These are phyloP conservation scores for Wallacemonas sp. DNA, from an alignment of 208 protist species.

Conservation along the genomic window DNA sequence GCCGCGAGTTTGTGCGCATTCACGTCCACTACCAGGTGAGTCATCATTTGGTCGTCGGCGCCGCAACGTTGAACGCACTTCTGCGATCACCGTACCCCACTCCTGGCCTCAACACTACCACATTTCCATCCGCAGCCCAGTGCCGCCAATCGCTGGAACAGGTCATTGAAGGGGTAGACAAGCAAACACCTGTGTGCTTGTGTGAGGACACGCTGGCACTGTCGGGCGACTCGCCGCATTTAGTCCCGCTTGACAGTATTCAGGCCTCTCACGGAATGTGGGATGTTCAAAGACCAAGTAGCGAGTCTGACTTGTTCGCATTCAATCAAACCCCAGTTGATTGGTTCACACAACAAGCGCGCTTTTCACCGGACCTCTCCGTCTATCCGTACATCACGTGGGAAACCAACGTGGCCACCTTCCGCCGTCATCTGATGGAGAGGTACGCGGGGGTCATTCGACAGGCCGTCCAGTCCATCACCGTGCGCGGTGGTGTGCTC, in stretches of 20 bases:
- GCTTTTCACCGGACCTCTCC: not conserved
- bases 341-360: not conserved
- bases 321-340: not conserved
- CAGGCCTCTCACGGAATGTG: not conserved
- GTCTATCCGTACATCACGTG: constrained; percentile 8
- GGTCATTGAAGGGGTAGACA: not conserved
- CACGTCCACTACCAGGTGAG: not conserved
- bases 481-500: not conserved
- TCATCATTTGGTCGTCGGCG: not conserved
- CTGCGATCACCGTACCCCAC: not conserved
- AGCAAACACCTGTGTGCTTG: not conserved
- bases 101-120: not conserved
- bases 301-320: not conserved
- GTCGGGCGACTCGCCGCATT: not conserved
- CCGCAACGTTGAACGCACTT: not conserved
- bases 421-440: not conserved
- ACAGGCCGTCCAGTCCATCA: not conserved
- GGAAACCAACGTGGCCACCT: not conserved
- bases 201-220: not conserved
- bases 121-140: not conserved
- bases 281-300: not conserved
- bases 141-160: not conserved
- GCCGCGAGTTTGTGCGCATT: constrained; percentile 2
- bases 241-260: not conserved
- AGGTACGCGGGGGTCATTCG: not conserved